These are phyloP conservation scores for Pestalotiopsis sp. DNA, from an alignment of 2,329 filamentous ascomycete species.

Conservation along the genomic window DNA sequence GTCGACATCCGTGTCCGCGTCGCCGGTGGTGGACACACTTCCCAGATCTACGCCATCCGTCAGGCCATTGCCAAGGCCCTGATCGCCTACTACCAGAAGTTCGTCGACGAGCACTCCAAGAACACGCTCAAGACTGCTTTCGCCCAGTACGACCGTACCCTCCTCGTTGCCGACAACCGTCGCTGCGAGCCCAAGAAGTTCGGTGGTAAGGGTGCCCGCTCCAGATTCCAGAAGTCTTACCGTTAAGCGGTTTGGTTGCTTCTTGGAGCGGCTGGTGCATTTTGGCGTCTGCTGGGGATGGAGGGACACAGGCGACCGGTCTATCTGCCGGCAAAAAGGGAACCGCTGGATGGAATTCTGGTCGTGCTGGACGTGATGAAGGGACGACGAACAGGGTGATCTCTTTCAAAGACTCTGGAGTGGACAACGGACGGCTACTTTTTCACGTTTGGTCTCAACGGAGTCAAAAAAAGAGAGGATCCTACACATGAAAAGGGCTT, in stretches of 20 bases:
- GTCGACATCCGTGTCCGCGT: constrained; percentile 98
- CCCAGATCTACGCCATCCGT: constrained; percentile 96
- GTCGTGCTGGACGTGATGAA: constrained; percentile 17
- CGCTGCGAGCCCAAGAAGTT: constrained; percentile 99
- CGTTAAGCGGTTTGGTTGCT: constrained; percentile 64
- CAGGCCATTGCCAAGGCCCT: constrained; percentile 98
- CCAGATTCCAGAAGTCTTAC: constrained; percentile 99
- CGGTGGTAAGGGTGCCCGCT: constrained; percentile 88
- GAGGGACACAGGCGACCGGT: constrained; percentile 8
- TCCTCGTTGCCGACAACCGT: constrained; percentile 98
- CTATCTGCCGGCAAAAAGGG: not conserved
- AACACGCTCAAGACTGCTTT: constrained; percentile 98
- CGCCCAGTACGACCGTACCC: constrained; percentile 92
- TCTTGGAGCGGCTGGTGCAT: constrained; percentile 22
- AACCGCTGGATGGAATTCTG: constrained; percentile 10
- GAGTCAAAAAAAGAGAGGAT: constrained; percentile 38
- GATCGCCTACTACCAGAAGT: constrained; percentile 99
- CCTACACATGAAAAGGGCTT: constrained; percentile 30
- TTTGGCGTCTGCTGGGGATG: constrained; percentile 11
- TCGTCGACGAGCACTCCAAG: constrained; percentile 99
- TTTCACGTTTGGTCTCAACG: constrained; percentile 28
- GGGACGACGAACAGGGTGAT: constrained; percentile 13
- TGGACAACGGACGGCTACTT: constrained; percentile 30
- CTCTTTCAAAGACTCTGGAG: constrained; percentile 14
- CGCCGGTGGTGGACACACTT: constrained; percentile 89